Evolutionary conservation across 225 moss, liverwort and hornwort species (phyloP), one percentile per base, ranked within the genome.

Genomic region (Bryum argenteum): DNA sequence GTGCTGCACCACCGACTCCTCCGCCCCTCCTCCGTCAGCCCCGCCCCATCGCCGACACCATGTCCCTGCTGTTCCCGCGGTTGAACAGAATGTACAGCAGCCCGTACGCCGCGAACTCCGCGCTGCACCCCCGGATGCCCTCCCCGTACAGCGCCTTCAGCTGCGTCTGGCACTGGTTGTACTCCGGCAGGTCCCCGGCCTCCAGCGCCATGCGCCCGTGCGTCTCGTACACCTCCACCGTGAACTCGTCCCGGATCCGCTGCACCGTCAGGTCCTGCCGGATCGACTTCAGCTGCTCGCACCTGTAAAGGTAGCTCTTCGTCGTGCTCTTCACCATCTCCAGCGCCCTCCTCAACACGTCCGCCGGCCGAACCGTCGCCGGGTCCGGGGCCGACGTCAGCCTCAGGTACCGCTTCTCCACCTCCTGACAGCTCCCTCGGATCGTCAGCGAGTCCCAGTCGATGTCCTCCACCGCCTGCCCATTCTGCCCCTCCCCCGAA

Each of bases 231-330:
- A 98, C 98, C 92, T 92, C 83, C 68, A 91, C 94, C 0, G 98
- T 98, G 22, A 98, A 81, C 67, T 92, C 92, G 79, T 94, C 83
- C 11, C 94, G 85, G 67, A 98, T 94, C 59, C 98, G 89, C 73
- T 98, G 98, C 21, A 98, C 92, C 21, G 98, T 98, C 41, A 98
- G 88, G 75, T 98, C 98, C 76, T 98, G 98, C 2, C 98, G 98
- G 64, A 98, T 94, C 8, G 98, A 98, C 82, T 94, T 98, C 26
- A 98, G 23, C 71, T 98, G 98, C 82, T 98, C 98, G 70, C 98
- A 98, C 82, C 80, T 92, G 66, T 80, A 98, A 75, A 98, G 58
- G 54, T 98, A 98, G 75, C 78, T 90, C 76, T 92, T 98, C 12
- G 74, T 10, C 5, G 92, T 89, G 59, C 78, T 89, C 70, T 94